Evolutionary conservation across 805 yeast genomes (phyloP).

Genomic region (Saccharomyces mikatae): DNA sequence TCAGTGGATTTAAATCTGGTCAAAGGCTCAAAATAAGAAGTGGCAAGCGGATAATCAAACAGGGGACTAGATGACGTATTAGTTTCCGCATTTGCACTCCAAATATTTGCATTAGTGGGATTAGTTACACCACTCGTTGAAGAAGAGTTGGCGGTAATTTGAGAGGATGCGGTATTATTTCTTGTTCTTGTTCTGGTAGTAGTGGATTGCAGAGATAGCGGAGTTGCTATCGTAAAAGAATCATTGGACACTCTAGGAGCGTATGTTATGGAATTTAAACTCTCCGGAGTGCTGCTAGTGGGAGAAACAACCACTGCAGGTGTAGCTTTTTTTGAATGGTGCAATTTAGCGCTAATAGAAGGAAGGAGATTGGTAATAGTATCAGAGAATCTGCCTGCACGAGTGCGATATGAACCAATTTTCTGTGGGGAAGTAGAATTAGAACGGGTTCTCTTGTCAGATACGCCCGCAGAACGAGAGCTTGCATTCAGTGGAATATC

Average conservation of each 20-base stretch:
- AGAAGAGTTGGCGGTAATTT: slow-evolving; percentile 29
- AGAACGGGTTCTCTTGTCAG: slow-evolving; percentile 3
- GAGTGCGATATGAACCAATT: slow-evolving; percentile 29
- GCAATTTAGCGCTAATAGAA: slow-evolving; percentile 30
- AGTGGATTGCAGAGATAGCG: slow-evolving; percentile 10
- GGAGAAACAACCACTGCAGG: slow-evolving; percentile 6
- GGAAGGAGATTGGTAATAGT: slow-evolving; percentile 30
- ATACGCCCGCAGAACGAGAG: slow-evolving; percentile 4
- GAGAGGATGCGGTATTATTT: slow-evolving; percentile 30
- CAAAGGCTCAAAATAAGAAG: slow-evolving; percentile 10
- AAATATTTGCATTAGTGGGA: slow-evolving; percentile 15
- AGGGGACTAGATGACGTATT: background rate
- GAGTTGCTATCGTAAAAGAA: slow-evolving; percentile 21
- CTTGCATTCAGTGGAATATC: background rate
- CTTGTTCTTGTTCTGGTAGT: slow-evolving; percentile 24
- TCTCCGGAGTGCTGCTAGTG: slow-evolving; percentile 9
- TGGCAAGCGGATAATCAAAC: slow-evolving; percentile 8
- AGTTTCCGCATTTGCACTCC: background rate
- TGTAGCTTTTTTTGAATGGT: slow-evolving; percentile 18
- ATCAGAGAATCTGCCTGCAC: slow-evolving; percentile 29
- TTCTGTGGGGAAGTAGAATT: slow-evolving; percentile 18
- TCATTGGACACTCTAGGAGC: slow-evolving; percentile 27
- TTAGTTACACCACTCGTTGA: slow-evolving; percentile 15
- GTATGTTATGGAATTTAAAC: slow-evolving; percentile 13
- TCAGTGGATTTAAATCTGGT: slow-evolving; percentile 1